phyloP scores from a whole-genome alignment of 2,329 filamentous ascomycete species.

The Colletotrichum sp. region DNA sequence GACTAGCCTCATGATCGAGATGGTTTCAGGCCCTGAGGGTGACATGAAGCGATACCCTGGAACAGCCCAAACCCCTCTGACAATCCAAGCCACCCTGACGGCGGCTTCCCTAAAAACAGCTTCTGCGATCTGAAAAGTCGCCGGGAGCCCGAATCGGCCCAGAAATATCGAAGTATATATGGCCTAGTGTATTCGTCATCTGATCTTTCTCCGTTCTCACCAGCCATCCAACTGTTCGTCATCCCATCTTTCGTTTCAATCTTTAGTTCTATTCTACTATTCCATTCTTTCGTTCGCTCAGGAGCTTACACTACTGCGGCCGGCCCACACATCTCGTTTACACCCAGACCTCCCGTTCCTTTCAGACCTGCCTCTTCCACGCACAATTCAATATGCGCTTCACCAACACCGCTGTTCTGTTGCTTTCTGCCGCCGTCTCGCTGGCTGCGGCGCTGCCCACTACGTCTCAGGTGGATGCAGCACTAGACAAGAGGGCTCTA shows the following conservation, averaged over 20 bases:
- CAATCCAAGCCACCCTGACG: neutral
- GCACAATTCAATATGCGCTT: neutral
- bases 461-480: neutral
- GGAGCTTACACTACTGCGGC: neutral
- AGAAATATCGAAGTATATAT: neutral
- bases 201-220: neutral
- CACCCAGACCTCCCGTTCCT: neutral
- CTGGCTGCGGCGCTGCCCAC: neutral
- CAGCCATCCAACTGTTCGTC: neutral
- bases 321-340: neutral
- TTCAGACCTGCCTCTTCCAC: neutral
- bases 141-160: rapidly evolving
- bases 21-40: neutral
- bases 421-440: neutral
- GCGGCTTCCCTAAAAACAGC: neutral
- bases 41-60: neutral
- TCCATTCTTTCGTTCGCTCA: neutral
- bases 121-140: neutral
- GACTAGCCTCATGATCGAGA: neutral
- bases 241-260: neutral
- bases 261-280: neutral
- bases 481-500: neutral
- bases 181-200: neutral
- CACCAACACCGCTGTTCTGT: neutral
- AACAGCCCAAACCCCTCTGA: neutral